phyloP scores from a whole-genome alignment of 2,329 filamentous ascomycete genomes.

The Botrytis galanthina region DNA sequence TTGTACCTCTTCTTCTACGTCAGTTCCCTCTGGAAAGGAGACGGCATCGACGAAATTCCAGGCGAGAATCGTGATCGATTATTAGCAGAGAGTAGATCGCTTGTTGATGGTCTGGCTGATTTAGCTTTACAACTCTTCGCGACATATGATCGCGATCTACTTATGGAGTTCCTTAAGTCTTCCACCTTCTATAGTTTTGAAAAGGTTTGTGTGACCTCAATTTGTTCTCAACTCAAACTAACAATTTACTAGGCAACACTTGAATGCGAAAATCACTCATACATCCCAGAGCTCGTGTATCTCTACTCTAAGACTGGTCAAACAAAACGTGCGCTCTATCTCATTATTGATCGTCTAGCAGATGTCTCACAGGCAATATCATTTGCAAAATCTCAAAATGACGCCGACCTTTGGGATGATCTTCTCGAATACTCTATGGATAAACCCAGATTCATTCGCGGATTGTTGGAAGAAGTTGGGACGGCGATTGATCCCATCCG shows the following conservation, averaged over 20 bases:
- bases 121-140: constrained; percentile 84
- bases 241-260: constrained; percentile 53
- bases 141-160: constrained; percentile 70
- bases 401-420: constrained; percentile 92
- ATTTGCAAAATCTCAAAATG: constrained; percentile 91
- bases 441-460: constrained; percentile 91
- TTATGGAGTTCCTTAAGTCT: constrained; percentile 84
- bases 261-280: constrained; percentile 79
- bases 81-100: constrained; percentile 57
- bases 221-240: not conserved
- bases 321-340: constrained; percentile 83
- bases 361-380: constrained; percentile 91
- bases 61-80: constrained; percentile 56
- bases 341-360: constrained; percentile 90
- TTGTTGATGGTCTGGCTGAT: constrained; percentile 86
- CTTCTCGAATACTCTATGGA: constrained; percentile 96
- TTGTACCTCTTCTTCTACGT: constrained; percentile 92
- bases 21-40: constrained; percentile 77
- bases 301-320: constrained; percentile 93
- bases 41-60: constrained; percentile 56
- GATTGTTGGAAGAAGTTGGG: constrained; percentile 87
- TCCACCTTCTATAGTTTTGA: constrained; percentile 90
- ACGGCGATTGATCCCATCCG: constrained; percentile 91
- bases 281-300: constrained; percentile 90
- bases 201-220: constrained; percentile 46